These are phyloP conservation scores for Sisymbrium irio DNA, from an alignment of 345 rosid genomes.

Conservation along the genomic window DNA sequence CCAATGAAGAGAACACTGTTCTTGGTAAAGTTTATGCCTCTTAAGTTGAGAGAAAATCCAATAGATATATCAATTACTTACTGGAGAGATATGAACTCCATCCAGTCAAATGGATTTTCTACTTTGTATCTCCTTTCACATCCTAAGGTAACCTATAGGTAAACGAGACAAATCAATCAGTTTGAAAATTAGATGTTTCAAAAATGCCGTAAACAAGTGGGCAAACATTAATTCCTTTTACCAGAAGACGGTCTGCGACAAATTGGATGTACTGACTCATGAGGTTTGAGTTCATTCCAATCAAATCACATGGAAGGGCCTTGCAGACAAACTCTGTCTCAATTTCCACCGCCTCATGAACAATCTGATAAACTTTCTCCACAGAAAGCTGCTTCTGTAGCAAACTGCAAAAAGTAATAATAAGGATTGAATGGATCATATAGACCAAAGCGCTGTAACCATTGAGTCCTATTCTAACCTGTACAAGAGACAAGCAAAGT, in stretches of 20 bases:
- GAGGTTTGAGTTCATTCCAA: constrained; percentile 82
- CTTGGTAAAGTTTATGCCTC: neutral
- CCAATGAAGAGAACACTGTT: neutral
- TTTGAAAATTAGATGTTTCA: neutral
- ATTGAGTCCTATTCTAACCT: constrained; percentile 40
- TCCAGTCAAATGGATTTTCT: constrained; percentile 95
- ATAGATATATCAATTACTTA: constrained; percentile 39
- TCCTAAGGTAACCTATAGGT: constrained; percentile 66
- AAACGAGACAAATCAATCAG: neutral
- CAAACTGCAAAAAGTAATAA: constrained; percentile 46
- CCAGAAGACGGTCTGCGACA: constrained; percentile 89
- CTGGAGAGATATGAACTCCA: constrained; percentile 95
- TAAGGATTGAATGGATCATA: neutral
- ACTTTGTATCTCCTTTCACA: constrained; percentile 56
- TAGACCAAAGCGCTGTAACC: neutral
- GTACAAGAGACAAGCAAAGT: constrained; percentile 91
- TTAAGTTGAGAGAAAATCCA: neutral
- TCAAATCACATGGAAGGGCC: constrained; percentile 85
- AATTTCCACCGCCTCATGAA: constrained; percentile 81
- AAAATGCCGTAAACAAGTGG: neutral
- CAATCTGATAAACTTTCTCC: constrained; percentile 63
- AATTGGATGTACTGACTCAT: constrained; percentile 94
- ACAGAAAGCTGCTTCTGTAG: constrained; percentile 53
- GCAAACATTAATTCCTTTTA: constrained; percentile 20
- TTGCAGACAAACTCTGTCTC: constrained; percentile 87